Evolutionary conservation across 805 yeast genomes (phyloP).

Genomic region (Kodamaea fukazawae): DNA sequence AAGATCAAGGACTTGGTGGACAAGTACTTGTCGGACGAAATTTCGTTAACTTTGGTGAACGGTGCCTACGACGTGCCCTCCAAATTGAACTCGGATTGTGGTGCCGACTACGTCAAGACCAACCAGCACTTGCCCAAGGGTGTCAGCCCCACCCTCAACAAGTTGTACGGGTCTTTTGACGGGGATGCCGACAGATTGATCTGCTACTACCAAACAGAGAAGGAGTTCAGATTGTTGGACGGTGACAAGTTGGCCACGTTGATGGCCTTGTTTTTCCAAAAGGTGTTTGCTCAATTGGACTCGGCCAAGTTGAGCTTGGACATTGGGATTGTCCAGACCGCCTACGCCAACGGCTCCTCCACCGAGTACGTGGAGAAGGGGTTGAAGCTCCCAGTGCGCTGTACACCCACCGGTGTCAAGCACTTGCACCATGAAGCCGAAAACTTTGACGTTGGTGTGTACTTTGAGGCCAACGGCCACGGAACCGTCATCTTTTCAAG

Average conservation of each 20-base stretch:
- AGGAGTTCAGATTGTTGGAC: conserved; percentile 61
- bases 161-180: conserved; percentile 80
- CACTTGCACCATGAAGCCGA: conserved; percentile 91
- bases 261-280: conserved; percentile 64
- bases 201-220: conserved; percentile 54
- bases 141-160: conserved; percentile 42
- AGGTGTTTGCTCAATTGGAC: conserved; percentile 46
- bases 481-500: conserved; percentile 88
- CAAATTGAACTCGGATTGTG: conserved; percentile 73
- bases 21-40: conserved; percentile 34
- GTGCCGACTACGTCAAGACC: conserved; percentile 95
- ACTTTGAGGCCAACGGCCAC: conserved; percentile 99
- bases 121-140: conserved; percentile 74
- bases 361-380: conserved; percentile 63
- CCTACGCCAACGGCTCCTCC: conserved; percentile 94
- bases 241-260: conserved; percentile 93
- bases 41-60: conserved; percentile 51
- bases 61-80: conserved; percentile 51
- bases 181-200: conserved; percentile 97
- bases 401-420: conserved; percentile 95
- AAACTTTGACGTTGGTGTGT: conserved; percentile 84
- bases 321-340: conserved; percentile 93
- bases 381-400: conserved; percentile 72
- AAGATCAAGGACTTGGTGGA: conserved; percentile 52
- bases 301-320: conserved; percentile 42